Percentiles rank a stretch among this genome's conserved stretches.
These are phyloP conservation scores for Iberis pinnata DNA, from an alignment of 345 rosid species.

Conservation along the genomic window DNA sequence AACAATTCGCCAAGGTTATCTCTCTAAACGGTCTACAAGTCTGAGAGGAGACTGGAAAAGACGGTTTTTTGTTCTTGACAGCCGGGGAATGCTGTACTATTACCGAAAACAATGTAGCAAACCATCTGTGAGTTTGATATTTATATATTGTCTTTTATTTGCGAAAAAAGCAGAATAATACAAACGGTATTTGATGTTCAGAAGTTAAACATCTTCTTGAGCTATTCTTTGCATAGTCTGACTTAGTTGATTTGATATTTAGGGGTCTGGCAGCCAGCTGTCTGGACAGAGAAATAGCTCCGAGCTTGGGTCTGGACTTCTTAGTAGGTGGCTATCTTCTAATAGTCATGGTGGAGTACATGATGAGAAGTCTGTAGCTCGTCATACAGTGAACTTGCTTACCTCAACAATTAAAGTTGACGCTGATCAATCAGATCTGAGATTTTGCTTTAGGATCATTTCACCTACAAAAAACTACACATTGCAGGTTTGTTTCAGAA, in stretches of 20 bases:
- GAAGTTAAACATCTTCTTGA: constrained; percentile 1
- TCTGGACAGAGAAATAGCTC: constrained; percentile 91
- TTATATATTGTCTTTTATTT: neutral
- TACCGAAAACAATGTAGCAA: constrained; percentile 86
- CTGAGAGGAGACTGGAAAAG: constrained; percentile 99
- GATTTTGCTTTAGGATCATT: constrained; percentile 98
- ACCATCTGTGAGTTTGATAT: constrained; percentile 65
- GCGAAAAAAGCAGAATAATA: neutral
- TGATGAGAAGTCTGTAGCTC: constrained; percentile 98
- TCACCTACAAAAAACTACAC: constrained; percentile 97
- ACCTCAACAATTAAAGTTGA: constrained; percentile 98
- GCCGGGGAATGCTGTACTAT: constrained; percentile 97
- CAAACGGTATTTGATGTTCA: neutral
- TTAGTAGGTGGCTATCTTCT: constrained; percentile 95
- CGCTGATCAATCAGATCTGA: constrained; percentile 94
- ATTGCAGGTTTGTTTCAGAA: constrained; percentile 67
- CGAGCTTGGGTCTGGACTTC: constrained; percentile 90
- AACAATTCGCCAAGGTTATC: constrained; percentile 97
- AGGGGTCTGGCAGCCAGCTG: constrained; percentile 74
- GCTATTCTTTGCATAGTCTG: constrained; percentile 3
- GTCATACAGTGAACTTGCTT: constrained; percentile 97
- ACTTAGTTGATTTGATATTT: constrained; percentile 10
- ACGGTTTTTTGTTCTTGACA: constrained; percentile 97
- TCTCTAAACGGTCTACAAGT: constrained; percentile 91
- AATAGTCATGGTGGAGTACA: constrained; percentile 92